Evolutionary conservation across 495 filamentous ascomycete species (phyloP).

Genomic region (Cercophora sp.): DNA sequence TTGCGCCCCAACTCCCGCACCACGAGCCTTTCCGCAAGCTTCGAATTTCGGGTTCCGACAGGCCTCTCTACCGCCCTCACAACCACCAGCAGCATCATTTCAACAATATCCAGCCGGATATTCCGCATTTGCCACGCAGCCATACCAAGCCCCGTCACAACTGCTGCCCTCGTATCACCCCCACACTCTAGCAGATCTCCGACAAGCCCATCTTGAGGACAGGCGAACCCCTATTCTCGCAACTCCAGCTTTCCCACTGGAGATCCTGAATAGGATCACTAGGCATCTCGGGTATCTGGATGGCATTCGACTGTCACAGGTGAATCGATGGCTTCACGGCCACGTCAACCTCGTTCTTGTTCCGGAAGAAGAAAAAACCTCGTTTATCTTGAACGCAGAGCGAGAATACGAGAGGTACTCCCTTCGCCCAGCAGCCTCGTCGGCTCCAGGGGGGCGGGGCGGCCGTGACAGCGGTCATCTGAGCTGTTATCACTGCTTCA

Average conservation of each 20-base stretch:
- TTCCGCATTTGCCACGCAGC: constrained; percentile 1
- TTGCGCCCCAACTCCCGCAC: constrained; percentile 12
- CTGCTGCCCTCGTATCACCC: constrained; percentile 7
- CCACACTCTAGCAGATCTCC: not conserved
- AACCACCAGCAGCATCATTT: constrained; percentile 15
- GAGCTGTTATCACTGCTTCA: constrained; percentile 30
- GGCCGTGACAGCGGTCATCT: constrained; percentile 11
- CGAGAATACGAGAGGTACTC: constrained; percentile 17
- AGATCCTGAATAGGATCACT: constrained; percentile 10
- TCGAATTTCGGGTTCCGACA: constrained; percentile 16
- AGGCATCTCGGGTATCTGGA: constrained; percentile 17
- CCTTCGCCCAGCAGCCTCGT: constrained; percentile 1
- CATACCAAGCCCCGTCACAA: constrained; percentile 7
- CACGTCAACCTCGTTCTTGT: constrained; percentile 14
- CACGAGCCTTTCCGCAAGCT: constrained; percentile 9
- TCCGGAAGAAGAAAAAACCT: constrained; percentile 15
- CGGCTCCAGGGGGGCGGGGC: not conserved
- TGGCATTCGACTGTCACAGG: constrained; percentile 1
- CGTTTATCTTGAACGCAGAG: constrained; percentile 20
- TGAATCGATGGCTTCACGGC: constrained; percentile 13
- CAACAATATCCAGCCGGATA: constrained; percentile 13
- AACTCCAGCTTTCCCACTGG: not conserved
- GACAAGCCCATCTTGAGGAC: no score
- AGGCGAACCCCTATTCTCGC: not conserved
- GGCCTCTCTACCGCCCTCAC: constrained; percentile 8